These are phyloP conservation scores for Canavalia gladiata DNA, from an alignment of 306 rosid genomes.

Conservation along the genomic window DNA sequence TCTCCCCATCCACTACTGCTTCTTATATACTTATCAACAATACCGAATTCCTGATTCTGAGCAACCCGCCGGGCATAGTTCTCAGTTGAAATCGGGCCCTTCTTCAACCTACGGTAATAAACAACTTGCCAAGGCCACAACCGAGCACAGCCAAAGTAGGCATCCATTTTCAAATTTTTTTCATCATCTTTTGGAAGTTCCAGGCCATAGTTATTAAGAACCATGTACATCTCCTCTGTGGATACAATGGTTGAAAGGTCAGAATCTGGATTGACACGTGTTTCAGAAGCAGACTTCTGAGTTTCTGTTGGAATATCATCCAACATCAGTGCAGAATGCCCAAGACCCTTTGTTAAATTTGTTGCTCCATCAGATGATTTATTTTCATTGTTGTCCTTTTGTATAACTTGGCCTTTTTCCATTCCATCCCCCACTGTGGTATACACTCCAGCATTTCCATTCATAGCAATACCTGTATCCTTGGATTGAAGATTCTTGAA, in stretches of 20 bases:
- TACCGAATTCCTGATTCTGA: slow-evolving; percentile 73
- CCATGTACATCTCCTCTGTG: slow-evolving; percentile 63
- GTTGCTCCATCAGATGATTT: slow-evolving; percentile 40
- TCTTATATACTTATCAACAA: slow-evolving; percentile 73
- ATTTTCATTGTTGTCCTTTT: slow-evolving; percentile 45
- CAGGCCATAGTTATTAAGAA: slow-evolving; percentile 64
- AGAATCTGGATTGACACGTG: slow-evolving; percentile 37
- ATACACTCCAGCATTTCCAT: slow-evolving; percentile 48
- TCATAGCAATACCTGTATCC: slow-evolving; percentile 31
- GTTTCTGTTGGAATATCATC: slow-evolving; percentile 43
- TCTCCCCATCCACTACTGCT: slow-evolving; percentile 86
- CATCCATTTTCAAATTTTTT: slow-evolving; percentile 49
- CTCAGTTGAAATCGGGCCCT: slow-evolving; percentile 70
- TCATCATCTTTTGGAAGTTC: slow-evolving; percentile 61
- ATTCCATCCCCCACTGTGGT: slow-evolving; percentile 36
- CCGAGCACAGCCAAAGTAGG: slow-evolving; percentile 68
- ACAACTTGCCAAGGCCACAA: slow-evolving; percentile 81
- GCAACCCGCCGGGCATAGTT: slow-evolving; percentile 71
- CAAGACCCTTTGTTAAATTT: slow-evolving; percentile 35
- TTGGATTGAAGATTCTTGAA: slow-evolving; percentile 46
- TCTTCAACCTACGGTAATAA: slow-evolving; percentile 74
- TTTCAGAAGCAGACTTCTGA: slow-evolving; percentile 49
- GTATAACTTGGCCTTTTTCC: slow-evolving; percentile 47
- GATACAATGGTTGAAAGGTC: slow-evolving; percentile 55
- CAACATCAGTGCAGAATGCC: slow-evolving; percentile 39